Conservation (phyloP, 768 basidiomycete species). For the Boletus bicolor region DNA sequence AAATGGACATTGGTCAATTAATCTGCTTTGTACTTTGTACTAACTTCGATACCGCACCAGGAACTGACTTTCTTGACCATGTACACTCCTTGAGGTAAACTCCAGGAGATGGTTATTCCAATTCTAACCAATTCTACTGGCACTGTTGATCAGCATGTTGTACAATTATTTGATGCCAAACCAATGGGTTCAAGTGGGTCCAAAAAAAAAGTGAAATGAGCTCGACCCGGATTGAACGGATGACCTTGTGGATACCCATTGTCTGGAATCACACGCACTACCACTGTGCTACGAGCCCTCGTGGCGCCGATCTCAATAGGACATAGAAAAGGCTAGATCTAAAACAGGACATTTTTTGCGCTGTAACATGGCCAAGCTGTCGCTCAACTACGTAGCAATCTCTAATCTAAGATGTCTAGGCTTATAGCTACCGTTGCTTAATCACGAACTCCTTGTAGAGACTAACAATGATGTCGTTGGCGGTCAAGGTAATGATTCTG, state of each 20-base stretch:
- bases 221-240: conserved; percentile 45
- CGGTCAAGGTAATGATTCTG: conserved; percentile 88
- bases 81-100: background rate
- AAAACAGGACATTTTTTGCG: background rate
- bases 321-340: too few relatives aligned
- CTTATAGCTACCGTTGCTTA: conserved; percentile 10
- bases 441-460: conserved; percentile 52
- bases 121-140: background rate
- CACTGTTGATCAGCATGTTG: background rate
- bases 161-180: background rate
- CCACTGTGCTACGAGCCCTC: conserved; percentile 30
- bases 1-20: conserved; percentile 47
- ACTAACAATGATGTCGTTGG: conserved; percentile 74
- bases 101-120: background rate
- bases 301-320: background rate
- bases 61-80: background rate
- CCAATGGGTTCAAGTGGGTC: background rate
- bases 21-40: background rate
- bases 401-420: background rate
- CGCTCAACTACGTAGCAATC: background rate
- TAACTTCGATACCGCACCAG: background rate
- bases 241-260: conserved; percentile 37
- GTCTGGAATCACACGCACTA: conserved; percentile 35
- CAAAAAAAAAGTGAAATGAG: conserved; percentile 17
- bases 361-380: too few relatives aligned